Evolutionary conservation across 352 stramenopile genomes (phyloP).

Genomic region (Globisporangium nagaii): DNA sequence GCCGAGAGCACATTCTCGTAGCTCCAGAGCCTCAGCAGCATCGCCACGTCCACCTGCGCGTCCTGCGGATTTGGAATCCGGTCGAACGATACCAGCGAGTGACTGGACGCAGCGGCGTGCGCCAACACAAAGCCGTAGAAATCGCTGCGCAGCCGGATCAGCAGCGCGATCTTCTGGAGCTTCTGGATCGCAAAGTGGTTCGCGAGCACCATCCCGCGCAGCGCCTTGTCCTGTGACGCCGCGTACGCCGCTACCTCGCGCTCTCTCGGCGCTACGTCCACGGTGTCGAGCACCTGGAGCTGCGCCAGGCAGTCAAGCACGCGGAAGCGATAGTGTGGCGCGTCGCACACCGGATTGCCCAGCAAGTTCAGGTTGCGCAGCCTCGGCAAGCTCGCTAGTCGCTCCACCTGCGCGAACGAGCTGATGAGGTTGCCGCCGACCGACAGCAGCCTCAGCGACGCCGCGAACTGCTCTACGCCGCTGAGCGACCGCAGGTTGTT

Average conservation of each 20-base stretch:
- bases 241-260: constrained; percentile 35
- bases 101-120: background rate
- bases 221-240: constrained; percentile 47
- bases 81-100: constrained; percentile 28
- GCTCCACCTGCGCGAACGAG: constrained; percentile 35
- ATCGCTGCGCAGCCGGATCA: constrained; percentile 51
- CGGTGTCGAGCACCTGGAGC: constrained; percentile 54
- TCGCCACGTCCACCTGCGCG: constrained; percentile 27
- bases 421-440: constrained; percentile 53
- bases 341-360: constrained; percentile 69
- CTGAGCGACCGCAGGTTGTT: constrained; percentile 53
- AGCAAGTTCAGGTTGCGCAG: constrained; percentile 63
- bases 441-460: constrained; percentile 48
- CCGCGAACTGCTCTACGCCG: constrained; percentile 56
- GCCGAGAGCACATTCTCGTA: constrained; percentile 31
- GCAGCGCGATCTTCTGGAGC: constrained; percentile 38
- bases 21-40: constrained; percentile 46
- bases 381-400: constrained; percentile 26
- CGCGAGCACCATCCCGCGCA: constrained; percentile 38
- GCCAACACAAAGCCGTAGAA: constrained; percentile 41
- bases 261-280: constrained; percentile 57
- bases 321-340: constrained; percentile 66
- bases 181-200: constrained; percentile 78
- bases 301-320: constrained; percentile 39
- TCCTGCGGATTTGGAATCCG: constrained; percentile 42